These are phyloP conservation scores for Russula foetens DNA, from an alignment of 768 basidiomycete species.

Conservation along the genomic window DNA sequence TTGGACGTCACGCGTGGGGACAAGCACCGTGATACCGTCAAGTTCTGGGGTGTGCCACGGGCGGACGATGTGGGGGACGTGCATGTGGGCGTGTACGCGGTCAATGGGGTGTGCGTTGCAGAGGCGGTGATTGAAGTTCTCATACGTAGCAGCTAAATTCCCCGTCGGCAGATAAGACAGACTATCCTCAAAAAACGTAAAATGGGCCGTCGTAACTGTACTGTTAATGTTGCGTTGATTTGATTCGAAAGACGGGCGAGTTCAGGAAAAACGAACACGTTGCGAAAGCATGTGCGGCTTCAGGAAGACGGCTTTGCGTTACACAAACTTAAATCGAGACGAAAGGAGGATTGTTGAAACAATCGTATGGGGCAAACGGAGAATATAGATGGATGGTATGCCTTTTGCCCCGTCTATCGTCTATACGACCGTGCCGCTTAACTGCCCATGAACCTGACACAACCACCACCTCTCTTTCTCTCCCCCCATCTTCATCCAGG, in stretches of 20 bases:
- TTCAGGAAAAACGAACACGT: slow-evolving; percentile 6
- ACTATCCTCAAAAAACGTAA: not conserved
- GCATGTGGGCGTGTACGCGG: slow-evolving; percentile 14
- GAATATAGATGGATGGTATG: not conserved
- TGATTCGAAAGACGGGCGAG: not conserved
- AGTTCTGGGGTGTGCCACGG: slow-evolving; percentile 21
- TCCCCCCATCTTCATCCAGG: not conserved
- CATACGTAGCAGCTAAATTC: slow-evolving; percentile 9
- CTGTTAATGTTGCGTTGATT: not conserved
- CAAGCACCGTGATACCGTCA: slow-evolving; percentile 16
- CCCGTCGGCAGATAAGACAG: not conserved
- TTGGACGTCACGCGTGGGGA: slow-evolving; percentile 14
- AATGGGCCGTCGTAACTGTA: not conserved
- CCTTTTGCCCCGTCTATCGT: not conserved
- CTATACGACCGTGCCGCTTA: not conserved
- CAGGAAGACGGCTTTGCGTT: not conserved
- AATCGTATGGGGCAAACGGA: slow-evolving; percentile 5
- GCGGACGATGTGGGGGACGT: slow-evolving; percentile 19
- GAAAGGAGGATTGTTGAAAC: slow-evolving; percentile 1
- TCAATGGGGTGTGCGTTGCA: slow-evolving; percentile 13
- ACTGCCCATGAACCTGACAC: not conserved
- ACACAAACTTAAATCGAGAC: not conserved
- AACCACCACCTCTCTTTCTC: not conserved
- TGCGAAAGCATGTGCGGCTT: not conserved
- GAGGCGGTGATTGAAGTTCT: slow-evolving; percentile 20